Percentiles rank a stretch among this genome's conserved stretches.
Evolutionary conservation across 805 yeast species (phyloP).

Genomic region (Naumovozyma castellii): DNA sequence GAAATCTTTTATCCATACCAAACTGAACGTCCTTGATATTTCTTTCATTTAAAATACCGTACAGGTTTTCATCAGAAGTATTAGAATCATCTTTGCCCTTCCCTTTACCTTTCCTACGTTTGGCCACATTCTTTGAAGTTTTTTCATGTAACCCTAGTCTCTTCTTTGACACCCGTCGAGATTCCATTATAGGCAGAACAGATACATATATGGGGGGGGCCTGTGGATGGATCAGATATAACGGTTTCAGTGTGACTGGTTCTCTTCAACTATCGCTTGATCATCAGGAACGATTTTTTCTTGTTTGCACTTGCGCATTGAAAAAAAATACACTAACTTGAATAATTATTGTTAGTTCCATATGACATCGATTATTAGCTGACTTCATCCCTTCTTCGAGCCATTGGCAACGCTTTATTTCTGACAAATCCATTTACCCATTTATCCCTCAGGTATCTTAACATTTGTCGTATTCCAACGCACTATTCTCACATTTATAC

Average conservation of each 20-base stretch:
- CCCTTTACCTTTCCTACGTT: background rate
- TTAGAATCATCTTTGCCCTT: conserved; percentile 6
- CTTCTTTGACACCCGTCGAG: background rate
- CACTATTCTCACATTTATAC: background rate
- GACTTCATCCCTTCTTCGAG: no score
- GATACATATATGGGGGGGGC: no score
- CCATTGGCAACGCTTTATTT: no score
- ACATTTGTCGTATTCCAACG: no score
- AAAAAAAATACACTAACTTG: background rate
- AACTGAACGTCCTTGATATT: conserved; percentile 59
- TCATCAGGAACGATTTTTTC: background rate
- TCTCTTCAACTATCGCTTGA: background rate
- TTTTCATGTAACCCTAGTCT: background rate
- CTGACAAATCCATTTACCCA: no score
- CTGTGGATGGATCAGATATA: no score
- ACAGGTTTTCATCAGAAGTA: conserved; percentile 32
- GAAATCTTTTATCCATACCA: conserved; percentile 52
- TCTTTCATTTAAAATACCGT: conserved; percentile 52
- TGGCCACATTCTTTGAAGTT: conserved; percentile 1
- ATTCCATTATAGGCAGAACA: background rate
- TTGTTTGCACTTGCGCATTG: background rate
- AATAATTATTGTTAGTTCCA: no score
- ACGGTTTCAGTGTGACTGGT: no score
- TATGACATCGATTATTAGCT: no score
- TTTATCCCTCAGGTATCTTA: background rate